Base-by-base conservation (phyloP, 1,284 basidiomycete genomes). In the Tilletiaria anomala region DNA sequence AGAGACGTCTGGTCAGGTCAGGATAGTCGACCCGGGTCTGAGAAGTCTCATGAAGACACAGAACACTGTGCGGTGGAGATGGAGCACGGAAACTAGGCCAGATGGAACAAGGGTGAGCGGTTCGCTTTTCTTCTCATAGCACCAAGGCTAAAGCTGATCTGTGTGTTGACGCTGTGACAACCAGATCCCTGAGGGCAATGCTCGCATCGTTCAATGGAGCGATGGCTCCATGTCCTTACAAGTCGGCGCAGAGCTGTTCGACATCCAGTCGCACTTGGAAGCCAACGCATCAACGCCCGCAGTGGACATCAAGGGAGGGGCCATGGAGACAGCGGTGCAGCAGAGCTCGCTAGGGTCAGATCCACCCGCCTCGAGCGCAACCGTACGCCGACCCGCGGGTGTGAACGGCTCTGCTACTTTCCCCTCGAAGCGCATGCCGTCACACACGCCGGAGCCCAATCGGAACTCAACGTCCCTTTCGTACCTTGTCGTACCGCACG, bases 41-140 rank as follows among this genome's bases (percentile, higher is more conserved):
- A 46, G 54, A 1, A 56, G 53, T 40, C 36, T 62, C 31, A 36
- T 89, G 39, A 82, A 82, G 56, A 83, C 87, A 8, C 83, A 86
- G 70, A 88, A 88, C 65, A 87, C 85, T 2, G 73, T 91, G 22
- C 77, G 86, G 35, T 91, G 86, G 86, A 75, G 81, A 46, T 91
- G 87, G 84, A 72, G 73, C 6, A 80, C 81, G 59, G 78, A 51
- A 24, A 23, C 43, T 4, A 50, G 82, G 56, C 73, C 76, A 44
- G 68, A 72, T 32, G 80, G 78, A 4, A 70, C 76, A 54, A 78
- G 79, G 57, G 83, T 83, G 57, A 69, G 79, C 73, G 17, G 33
- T 35, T n/a, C n/a, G n/a, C n/a, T n/a, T n/a, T n/a, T n/a, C n/a
- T n/a, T n/a, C n/a, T 15, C 42, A 37, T 35, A 35, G 14, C 19